Conservation (phyloP, 495 filamentous ascomycete genomes). For the Penicillium silybi region DNA sequence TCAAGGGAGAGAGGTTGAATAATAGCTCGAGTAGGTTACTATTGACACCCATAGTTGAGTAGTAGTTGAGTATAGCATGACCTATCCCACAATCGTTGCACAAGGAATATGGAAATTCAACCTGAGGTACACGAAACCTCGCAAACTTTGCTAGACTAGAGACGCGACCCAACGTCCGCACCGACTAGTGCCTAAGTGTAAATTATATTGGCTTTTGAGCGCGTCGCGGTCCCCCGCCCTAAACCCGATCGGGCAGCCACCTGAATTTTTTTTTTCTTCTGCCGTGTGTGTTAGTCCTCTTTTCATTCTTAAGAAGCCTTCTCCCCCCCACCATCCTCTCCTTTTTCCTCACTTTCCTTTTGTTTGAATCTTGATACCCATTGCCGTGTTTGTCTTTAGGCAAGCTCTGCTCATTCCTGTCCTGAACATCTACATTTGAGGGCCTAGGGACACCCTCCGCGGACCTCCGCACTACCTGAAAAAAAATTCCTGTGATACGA, state of each 20-base stretch:
- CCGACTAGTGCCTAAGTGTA: not conserved
- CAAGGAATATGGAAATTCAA: not conserved
- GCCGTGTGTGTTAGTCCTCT: constrained; percentile 10
- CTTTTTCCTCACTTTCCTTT: too few species aligned
- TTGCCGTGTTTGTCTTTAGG: constrained; percentile 33
- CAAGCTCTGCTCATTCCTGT: constrained; percentile 32
- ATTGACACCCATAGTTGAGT: not conserved
- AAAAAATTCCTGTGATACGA: too few species aligned
- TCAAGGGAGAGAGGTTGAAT: too few species aligned
- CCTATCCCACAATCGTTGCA: not conserved
- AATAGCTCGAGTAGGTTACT: too few species aligned
- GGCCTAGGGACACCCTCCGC: too few species aligned
- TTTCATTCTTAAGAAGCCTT: too few species aligned
- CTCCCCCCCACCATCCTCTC: constrained; percentile 18
- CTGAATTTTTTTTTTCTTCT: constrained; percentile 28
- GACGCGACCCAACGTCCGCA: not conserved
- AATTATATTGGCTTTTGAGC: not conserved
- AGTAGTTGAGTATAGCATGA: too few species aligned
- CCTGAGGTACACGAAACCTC: too few species aligned
- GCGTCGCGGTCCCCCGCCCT: constrained; percentile 7
- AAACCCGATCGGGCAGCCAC: constrained; percentile 16
- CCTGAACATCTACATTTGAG: too few species aligned
- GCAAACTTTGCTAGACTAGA: too few species aligned
- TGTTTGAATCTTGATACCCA: constrained; percentile 38
- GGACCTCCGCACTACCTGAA: too few species aligned